phyloP scores from a whole-genome alignment of 768 basidiomycete genomes.

The Tulasnella sp. region DNA sequence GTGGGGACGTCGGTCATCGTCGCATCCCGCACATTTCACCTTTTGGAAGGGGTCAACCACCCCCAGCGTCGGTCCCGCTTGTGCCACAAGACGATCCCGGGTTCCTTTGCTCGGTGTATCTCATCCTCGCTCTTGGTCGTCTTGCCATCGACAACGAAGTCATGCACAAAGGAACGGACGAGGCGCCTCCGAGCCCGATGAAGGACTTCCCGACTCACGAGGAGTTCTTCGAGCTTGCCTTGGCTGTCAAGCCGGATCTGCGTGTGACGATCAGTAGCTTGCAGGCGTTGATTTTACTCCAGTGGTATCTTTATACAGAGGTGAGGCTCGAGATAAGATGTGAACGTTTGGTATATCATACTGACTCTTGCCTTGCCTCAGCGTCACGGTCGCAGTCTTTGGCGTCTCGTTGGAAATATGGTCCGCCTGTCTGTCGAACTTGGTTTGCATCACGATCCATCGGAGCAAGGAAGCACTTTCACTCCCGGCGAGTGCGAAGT shows the following conservation, averaged over 20 bases:
- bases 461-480: constrained; percentile 48
- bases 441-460: constrained; percentile 79
- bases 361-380: constrained; percentile 22
- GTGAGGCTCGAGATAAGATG: constrained; percentile 40
- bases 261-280: constrained; percentile 72
- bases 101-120: constrained; percentile 64
- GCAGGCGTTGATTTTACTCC: constrained; percentile 71
- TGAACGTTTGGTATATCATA: too few relatives aligned
- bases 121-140: constrained; percentile 69
- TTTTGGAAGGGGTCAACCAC: neutral
- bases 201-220: constrained; percentile 62
- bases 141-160: constrained; percentile 71
- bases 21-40: neutral
- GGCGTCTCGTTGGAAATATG: constrained; percentile 78
- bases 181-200: neutral
- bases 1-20: neutral
- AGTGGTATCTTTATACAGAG: constrained; percentile 87
- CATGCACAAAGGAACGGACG: constrained; percentile 5
- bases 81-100: constrained; percentile 54
- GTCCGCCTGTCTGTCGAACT: constrained; percentile 75
- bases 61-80: constrained; percentile 3
- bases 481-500: constrained; percentile 65
- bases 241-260: constrained; percentile 69
- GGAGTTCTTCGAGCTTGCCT: constrained; percentile 72
- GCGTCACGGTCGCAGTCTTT: constrained; percentile 82